phyloP scores from a whole-genome alignment of 371 early-diverging fungal genomes.

The Chytridium lagenaria region DNA sequence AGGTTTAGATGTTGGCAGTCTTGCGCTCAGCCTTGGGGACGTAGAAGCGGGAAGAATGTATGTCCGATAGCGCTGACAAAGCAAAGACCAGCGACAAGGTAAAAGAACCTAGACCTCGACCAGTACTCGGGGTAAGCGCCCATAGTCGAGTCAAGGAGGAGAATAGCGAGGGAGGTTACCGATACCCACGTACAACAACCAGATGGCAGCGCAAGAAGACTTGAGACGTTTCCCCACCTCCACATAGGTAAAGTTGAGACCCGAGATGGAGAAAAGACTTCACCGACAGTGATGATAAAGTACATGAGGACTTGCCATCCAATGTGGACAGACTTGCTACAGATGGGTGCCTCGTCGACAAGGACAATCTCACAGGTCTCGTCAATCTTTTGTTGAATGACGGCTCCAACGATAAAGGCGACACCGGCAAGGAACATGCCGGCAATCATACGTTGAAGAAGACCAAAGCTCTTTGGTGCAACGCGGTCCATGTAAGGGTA shows the following conservation, averaged over 20 bases:
- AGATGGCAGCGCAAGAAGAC: constrained; percentile 55
- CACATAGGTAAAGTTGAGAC: constrained; percentile 70
- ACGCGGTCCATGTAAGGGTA: constrained; percentile 57
- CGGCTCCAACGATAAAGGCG: constrained; percentile 50
- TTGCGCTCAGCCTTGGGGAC: constrained; percentile 36
- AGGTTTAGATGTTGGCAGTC: constrained; percentile 21
- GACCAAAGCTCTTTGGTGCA: constrained; percentile 43
- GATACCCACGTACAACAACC: constrained; percentile 53
- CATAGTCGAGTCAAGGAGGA: constrained; percentile 27
- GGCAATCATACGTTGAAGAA: constrained; percentile 61
- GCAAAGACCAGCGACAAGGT: constrained; percentile 34
- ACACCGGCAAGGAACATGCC: constrained; percentile 54
- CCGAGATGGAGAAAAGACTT: constrained; percentile 69
- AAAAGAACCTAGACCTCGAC: constrained; percentile 34
- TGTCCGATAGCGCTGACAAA: constrained; percentile 34
- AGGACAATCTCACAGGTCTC: constrained; percentile 27
- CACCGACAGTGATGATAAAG: constrained; percentile 68
- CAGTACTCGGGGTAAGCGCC: constrained; percentile 20
- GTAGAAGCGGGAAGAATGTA: constrained; percentile 29
- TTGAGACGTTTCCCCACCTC: constrained; percentile 59
- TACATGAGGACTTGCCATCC: constrained; percentile 68
- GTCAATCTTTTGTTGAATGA: constrained; percentile 50
- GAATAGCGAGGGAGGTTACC: constrained; percentile 39
- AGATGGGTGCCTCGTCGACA: constrained; percentile 33
- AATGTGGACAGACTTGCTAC: constrained; percentile 25